These are phyloP conservation scores for Vigna hirtella DNA, from an alignment of 306 rosid species.

Conservation along the genomic window DNA sequence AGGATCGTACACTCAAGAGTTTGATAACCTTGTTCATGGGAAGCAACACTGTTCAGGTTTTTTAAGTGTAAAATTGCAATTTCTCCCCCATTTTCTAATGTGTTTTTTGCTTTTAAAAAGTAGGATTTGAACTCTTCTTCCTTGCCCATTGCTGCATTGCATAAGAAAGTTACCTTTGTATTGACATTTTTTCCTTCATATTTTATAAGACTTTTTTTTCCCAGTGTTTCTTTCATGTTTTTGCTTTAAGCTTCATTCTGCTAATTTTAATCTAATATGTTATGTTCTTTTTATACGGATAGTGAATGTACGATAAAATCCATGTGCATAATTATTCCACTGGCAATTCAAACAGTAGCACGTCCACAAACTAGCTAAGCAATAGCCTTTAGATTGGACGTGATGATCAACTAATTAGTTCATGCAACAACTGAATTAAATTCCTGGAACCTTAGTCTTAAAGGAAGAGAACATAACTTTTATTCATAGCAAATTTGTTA, in stretches of 20 bases:
- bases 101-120: background rate
- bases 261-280: background rate
- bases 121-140: conserved; percentile 2
- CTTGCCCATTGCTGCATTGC: background rate
- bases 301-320: background rate
- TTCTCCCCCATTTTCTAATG: background rate
- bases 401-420: conserved; percentile 33
- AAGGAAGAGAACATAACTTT: conserved; percentile 1
- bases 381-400: conserved; percentile 16
- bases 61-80: background rate
- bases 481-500: background rate
- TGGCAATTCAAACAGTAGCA: conserved; percentile 31
- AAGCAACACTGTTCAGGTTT: background rate
- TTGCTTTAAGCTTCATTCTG: background rate
- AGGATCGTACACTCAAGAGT: too few relatives aligned
- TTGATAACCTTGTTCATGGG: background rate
- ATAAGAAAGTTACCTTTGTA: background rate
- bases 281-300: background rate
- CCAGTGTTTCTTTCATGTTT: background rate
- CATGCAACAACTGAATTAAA: conserved; percentile 10
- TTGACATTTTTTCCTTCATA: background rate
- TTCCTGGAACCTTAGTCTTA: background rate
- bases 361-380: conserved; percentile 15
- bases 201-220: background rate
- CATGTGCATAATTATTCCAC: conserved; percentile 23